Evolutionary conservation across 352 stramenopile species (phyloP).

Genomic region (Nothophytophthora sp.): DNA sequence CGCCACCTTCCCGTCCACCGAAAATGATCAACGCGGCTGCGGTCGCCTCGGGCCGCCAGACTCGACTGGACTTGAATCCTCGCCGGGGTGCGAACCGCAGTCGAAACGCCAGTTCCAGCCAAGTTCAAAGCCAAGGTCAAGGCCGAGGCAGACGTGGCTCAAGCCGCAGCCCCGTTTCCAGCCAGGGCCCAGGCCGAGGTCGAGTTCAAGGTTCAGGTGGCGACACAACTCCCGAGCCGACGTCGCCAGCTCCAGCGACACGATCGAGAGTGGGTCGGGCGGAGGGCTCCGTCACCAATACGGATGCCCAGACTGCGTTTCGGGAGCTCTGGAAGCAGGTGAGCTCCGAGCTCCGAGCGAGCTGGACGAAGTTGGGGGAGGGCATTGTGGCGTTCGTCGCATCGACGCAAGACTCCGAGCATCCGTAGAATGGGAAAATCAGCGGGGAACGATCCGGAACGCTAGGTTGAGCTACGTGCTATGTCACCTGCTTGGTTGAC

Average conservation of each 20-base stretch:
- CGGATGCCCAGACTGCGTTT: neutral
- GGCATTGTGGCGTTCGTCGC: neutral
- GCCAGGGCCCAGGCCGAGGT: conserved; percentile 5
- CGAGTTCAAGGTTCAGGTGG: neutral
- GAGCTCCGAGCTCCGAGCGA: neutral
- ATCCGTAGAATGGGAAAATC: neutral
- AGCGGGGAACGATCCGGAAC: too few species aligned
- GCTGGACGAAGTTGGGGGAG: neutral
- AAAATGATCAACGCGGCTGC: neutral
- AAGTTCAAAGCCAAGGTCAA: conserved; percentile 6
- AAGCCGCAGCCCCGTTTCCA: conserved; percentile 3
- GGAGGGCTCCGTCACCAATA: too few species aligned
- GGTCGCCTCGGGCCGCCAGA: neutral
- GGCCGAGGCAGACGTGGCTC: too few species aligned
- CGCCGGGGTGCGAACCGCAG: conserved; percentile 9
- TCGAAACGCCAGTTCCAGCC: conserved; percentile 10
- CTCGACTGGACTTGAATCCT: neutral
- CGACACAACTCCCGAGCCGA: too few species aligned
- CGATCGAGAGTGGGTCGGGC: too few species aligned
- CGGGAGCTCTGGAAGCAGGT: neutral
- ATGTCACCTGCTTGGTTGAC: too few species aligned
- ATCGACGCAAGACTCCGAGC: neutral
- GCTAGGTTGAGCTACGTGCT: too few species aligned
- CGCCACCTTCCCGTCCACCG: conserved; percentile 1
- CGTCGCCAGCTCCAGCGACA: too few species aligned